Percentiles rank a stretch among this genome's conserved stretches.
These are phyloP conservation scores for Gnaphalium uliginosum DNA, from an alignment of 129 eudicot genomes.

Conservation along the genomic window DNA sequence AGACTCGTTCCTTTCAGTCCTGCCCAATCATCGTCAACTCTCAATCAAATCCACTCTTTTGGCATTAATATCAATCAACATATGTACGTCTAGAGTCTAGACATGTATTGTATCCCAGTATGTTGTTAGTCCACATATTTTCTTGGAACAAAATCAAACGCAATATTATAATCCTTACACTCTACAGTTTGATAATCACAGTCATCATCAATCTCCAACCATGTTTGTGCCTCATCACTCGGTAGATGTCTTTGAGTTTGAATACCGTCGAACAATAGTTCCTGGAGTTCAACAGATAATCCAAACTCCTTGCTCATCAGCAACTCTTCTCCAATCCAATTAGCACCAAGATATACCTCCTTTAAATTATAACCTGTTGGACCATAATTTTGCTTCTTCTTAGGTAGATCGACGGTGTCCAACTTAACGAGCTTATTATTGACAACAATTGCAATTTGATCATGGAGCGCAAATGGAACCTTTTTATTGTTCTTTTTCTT, in stretches of 20 bases:
- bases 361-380: conserved; percentile 11
- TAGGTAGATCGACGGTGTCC: conserved; percentile 20
- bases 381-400: conserved; percentile 3
- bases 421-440: conserved; percentile 32
- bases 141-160: neutral
- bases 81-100: neutral
- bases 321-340: conserved; percentile 37
- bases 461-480: conserved; percentile 31
- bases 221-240: neutral
- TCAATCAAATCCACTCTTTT: neutral
- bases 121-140: neutral
- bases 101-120: neutral
- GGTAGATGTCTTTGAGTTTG: neutral
- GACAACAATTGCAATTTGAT: conserved; percentile 35
- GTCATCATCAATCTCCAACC: neutral
- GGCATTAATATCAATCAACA: neutral
- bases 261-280: neutral
- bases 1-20: too few species aligned
- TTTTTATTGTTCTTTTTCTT: conserved; percentile 16
- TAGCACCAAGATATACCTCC: conserved; percentile 29
- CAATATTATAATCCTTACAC: neutral
- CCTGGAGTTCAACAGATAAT: conserved; percentile 13
- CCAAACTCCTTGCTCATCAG: conserved; percentile 30
- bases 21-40: neutral
- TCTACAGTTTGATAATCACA: neutral